These are phyloP conservation scores for Bocquillonia castaneifolia DNA, from an alignment of 441 rosid species.

Conservation along the genomic window DNA sequence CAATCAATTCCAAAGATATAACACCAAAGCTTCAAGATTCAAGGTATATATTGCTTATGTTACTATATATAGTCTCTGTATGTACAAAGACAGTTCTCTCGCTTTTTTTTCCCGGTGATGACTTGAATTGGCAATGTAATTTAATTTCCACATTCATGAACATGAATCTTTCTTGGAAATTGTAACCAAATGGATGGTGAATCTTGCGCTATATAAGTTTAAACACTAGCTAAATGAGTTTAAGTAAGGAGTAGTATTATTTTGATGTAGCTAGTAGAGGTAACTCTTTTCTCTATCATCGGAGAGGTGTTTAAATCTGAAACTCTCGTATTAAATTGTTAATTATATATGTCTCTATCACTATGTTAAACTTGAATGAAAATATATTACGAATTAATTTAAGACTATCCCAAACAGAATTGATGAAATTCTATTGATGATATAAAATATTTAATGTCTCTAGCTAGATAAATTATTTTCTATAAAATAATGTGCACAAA, in stretches of 20 bases:
- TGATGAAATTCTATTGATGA: background rate
- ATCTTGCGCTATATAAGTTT: background rate
- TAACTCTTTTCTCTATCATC: too few species aligned
- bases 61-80: too few species aligned
- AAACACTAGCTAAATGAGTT: too few species aligned
- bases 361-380: background rate
- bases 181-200: background rate
- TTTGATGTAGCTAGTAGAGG: too few species aligned
- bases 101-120: background rate
- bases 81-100: too few species aligned
- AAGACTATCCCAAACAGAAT: background rate
- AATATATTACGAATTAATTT: background rate
- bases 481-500: background rate
- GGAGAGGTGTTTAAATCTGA: too few species aligned
- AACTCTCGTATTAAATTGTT: too few species aligned
- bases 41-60: too few species aligned
- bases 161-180: slow-evolving; percentile 1
- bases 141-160: background rate
- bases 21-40: too few species aligned
- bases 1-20: too few species aligned
- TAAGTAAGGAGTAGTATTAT: too few species aligned
- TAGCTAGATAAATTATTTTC: background rate
- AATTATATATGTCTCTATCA: too few species aligned
- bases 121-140: slow-evolving; percentile 5
- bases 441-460: background rate